Evolutionary conservation across 352 stramenopile species (phyloP).

Genomic region (Blastocystis sp.): DNA sequence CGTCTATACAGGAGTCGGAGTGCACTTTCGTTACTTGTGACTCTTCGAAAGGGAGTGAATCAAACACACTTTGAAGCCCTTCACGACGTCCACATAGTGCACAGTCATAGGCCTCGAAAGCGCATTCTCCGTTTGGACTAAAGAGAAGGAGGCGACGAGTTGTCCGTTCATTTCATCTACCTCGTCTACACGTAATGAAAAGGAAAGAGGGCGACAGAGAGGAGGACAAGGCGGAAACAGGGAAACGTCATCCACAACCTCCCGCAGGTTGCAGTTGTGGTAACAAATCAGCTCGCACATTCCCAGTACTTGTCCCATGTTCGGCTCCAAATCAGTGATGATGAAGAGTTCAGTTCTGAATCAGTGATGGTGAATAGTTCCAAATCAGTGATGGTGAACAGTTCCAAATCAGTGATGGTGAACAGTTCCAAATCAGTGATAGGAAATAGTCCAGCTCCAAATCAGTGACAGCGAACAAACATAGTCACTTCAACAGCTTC

Average conservation of each 20-base stretch:
- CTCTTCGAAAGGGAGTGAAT: constrained; percentile 46
- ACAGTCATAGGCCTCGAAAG: constrained; percentile 3
- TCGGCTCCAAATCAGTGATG: not conserved
- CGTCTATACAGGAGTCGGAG: not conserved
- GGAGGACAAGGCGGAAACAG: constrained; percentile 35
- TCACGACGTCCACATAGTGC: not conserved
- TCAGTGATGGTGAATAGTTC: too few relatives aligned
- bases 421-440: not conserved
- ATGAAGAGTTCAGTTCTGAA: not conserved
- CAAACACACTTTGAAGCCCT: not conserved
- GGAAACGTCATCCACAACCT: constrained; percentile 48
- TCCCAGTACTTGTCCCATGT: constrained; percentile 35
- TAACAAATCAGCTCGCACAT: constrained; percentile 41
- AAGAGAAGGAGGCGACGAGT: constrained; percentile 1
- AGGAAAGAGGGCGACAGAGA: constrained; percentile 25
- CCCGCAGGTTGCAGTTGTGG: not conserved
- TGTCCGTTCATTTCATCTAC: not conserved
- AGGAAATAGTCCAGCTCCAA: too few relatives aligned
- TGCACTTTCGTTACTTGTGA: constrained; percentile 26
- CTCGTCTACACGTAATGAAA: constrained; percentile 15
- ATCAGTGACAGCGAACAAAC: constrained; percentile 43
- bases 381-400: not conserved
- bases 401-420: not conserved
- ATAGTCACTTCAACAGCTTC: constrained; percentile 17
- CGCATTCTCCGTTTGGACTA: not conserved